phyloP scores from a whole-genome alignment of 768 basidiomycete species.

The Hericium coralloides region DNA sequence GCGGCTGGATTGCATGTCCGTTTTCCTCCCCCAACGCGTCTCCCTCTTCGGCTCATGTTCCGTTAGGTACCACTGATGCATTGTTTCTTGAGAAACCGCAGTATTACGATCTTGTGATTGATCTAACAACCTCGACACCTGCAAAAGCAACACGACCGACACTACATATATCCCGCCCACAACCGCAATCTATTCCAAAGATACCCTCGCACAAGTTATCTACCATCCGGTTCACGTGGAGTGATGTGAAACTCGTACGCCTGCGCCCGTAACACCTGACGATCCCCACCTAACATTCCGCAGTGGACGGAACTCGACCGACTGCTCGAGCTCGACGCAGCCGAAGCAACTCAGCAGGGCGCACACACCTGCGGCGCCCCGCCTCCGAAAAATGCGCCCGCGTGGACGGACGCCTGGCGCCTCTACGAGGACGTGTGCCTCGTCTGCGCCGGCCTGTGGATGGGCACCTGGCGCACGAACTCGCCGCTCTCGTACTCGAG shows the following conservation, averaged over 20 bases:
- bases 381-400: conserved; percentile 22
- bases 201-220: conserved; percentile 45
- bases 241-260: conserved; percentile 66
- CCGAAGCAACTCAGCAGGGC: conserved; percentile 15
- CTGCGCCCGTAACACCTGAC: neutral
- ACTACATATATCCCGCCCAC: conserved; percentile 50
- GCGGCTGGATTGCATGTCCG: conserved; percentile 79
- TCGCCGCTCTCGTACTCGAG: conserved; percentile 9
- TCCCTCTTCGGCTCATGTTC: neutral
- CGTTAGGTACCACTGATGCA: conserved; percentile 66
- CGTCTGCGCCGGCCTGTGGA: conserved; percentile 77
- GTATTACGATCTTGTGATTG: conserved; percentile 74
- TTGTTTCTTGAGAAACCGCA: conserved; percentile 76
- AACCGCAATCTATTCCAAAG: conserved; percentile 26
- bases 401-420: conserved; percentile 71
- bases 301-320: conserved; percentile 78
- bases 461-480: conserved; percentile 54
- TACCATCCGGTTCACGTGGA: conserved; percentile 71
- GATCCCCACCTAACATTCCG: neutral
- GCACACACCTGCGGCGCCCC: conserved; percentile 3
- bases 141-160: conserved; percentile 55
- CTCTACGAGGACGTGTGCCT: conserved; percentile 83
- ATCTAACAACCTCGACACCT: conserved; percentile 61
- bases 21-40: too few relatives aligned
- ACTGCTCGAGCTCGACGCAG: conserved; percentile 47